Conservation (phyloP, 2,329 filamentous ascomycete species). For the Fusarium heterosporum region DNA sequence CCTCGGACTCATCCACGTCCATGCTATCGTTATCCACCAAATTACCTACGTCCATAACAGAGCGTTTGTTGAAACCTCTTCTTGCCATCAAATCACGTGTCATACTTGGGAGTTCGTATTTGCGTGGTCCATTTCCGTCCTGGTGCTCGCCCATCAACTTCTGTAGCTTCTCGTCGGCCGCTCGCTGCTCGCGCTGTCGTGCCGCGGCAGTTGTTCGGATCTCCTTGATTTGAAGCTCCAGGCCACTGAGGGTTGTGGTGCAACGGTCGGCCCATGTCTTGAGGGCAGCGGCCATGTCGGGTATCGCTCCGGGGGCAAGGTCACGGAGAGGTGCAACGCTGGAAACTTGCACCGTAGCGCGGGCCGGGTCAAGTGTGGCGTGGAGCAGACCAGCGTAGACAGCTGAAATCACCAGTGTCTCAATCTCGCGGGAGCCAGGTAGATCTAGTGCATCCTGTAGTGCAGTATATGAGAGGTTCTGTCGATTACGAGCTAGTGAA, state of each 20-base stretch:
- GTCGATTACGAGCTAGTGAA: constrained; percentile 76
- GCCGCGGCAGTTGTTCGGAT: constrained; percentile 70
- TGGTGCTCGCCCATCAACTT: constrained; percentile 61
- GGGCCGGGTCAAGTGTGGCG: constrained; percentile 84
- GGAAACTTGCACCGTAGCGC: constrained; percentile 79
- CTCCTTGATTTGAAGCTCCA: constrained; percentile 78
- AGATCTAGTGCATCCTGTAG: constrained; percentile 77
- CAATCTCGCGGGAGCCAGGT: constrained; percentile 74
- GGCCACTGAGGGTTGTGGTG: constrained; percentile 74
- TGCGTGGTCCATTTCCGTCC: constrained; percentile 53
- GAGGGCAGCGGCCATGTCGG: constrained; percentile 75
- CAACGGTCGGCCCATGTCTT: constrained; percentile 84
- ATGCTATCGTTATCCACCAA: constrained; percentile 62
- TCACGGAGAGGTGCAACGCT: constrained; percentile 89
- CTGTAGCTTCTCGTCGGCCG: constrained; percentile 62
- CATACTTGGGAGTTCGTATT: constrained; percentile 39
- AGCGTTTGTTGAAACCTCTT: constrained; percentile 49
- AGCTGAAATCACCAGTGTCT: constrained; percentile 86
- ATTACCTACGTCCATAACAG: constrained; percentile 58
- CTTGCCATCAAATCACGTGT: constrained; percentile 45
- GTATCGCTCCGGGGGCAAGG: constrained; percentile 78
- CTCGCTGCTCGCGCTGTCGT: constrained; percentile 63
- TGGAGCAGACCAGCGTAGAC: constrained; percentile 87
- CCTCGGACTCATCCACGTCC: constrained; percentile 67
- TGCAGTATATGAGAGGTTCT: constrained; percentile 77